phyloP scores from a whole-genome alignment of 129 eudicot species.

The Ambrosia artemisiifolia region DNA sequence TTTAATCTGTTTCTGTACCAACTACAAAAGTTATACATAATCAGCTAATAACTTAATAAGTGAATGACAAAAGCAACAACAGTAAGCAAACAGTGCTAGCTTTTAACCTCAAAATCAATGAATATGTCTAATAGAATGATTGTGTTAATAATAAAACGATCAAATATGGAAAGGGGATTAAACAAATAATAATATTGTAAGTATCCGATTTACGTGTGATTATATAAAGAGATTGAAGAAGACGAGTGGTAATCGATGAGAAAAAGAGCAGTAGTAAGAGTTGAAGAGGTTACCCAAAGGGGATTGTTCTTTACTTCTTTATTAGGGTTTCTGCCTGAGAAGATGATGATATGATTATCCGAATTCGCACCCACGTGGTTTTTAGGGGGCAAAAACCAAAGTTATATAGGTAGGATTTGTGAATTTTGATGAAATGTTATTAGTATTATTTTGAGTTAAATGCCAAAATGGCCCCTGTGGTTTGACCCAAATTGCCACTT shows the following conservation, averaged over 20 bases:
- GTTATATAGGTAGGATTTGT: background rate
- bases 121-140: background rate
- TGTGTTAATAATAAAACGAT: constrained; percentile 6
- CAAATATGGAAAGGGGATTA: constrained; percentile 7
- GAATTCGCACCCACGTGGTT: background rate
- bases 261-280: constrained; percentile 4
- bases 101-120: background rate
- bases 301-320: background rate
- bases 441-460: too few species aligned
- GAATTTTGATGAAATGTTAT: background rate
- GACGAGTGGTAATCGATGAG: constrained; percentile 5
- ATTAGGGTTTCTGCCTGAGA: constrained; percentile 18
- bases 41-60: background rate
- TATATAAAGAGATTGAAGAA: constrained; percentile 3
- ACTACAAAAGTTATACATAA: constrained; percentile 5
- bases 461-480: too few species aligned
- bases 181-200: too few species aligned
- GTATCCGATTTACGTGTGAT: background rate
- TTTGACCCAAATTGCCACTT: too few species aligned
- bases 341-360: background rate
- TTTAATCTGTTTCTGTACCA: constrained; percentile 13
- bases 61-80: background rate
- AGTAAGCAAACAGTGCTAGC: background rate
- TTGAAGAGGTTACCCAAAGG: background rate
- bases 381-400: background rate